Conservation (phyloP, 805 yeast genomes). For the Yamadazyma endophytica region DNA sequence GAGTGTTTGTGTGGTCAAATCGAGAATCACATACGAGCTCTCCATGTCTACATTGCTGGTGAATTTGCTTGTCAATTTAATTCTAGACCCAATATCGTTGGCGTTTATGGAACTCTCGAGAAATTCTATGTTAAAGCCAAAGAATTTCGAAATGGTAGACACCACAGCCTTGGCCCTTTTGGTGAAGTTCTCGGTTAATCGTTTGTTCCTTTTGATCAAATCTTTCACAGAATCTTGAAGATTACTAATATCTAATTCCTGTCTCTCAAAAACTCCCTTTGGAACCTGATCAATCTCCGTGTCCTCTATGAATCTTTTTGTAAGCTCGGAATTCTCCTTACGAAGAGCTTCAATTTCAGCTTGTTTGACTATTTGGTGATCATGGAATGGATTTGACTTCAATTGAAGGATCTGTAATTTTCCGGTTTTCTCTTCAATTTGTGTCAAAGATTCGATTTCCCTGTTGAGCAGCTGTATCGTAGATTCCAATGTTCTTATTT, state of each 20-base stretch:
- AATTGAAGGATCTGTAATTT: conserved; percentile 53
- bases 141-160: conserved; percentile 57
- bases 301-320: conserved; percentile 22
- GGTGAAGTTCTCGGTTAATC: conserved; percentile 56
- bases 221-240: conserved; percentile 46
- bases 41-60: conserved; percentile 19
- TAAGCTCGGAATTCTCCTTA: conserved; percentile 54
- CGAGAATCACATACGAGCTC: conserved; percentile 51
- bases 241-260: conserved; percentile 48
- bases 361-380: conserved; percentile 58
- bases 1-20: conserved; percentile 49
- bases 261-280: conserved; percentile 56
- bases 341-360: conserved; percentile 47
- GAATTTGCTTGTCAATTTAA: conserved; percentile 48
- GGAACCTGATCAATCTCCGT: conserved; percentile 43
- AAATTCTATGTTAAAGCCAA: conserved; percentile 75
- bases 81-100: conserved; percentile 48
- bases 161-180: conserved; percentile 70
- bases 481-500: conserved; percentile 29
- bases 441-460: conserved; percentile 25
- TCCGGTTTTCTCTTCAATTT: conserved; percentile 16
- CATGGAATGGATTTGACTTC: conserved; percentile 59
- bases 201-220: conserved; percentile 45
- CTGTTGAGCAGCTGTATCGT: too few species aligned
- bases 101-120: conserved; percentile 41